Conservation (phyloP, 495 filamentous ascomycete species). For the Annulohypoxylon moriforme region DNA sequence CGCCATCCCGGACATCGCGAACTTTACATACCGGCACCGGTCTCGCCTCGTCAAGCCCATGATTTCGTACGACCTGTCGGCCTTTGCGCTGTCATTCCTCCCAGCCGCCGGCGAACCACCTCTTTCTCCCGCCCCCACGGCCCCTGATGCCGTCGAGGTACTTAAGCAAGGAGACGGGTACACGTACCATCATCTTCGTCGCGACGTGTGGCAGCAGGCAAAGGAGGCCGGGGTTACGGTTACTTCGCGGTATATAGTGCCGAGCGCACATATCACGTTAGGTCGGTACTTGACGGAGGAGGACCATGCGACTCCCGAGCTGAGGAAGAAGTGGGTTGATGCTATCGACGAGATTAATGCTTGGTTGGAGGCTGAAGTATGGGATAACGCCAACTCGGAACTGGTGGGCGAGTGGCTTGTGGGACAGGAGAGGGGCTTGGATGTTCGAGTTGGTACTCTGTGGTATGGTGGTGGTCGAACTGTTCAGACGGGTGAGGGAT, state of each 20-base stretch:
- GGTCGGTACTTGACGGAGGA: slow-evolving; percentile 76
- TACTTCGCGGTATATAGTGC: slow-evolving; percentile 82
- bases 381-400: slow-evolving; percentile 63
- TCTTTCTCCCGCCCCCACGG: slow-evolving; percentile 51
- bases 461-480: slow-evolving; percentile 88
- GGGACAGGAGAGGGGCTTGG: slow-evolving; percentile 79
- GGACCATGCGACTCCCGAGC: slow-evolving; percentile 58
- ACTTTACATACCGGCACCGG: slow-evolving; percentile 70
- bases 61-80: slow-evolving; percentile 84
- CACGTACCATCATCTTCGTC: slow-evolving; percentile 90
- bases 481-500: slow-evolving; percentile 71
- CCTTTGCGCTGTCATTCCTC: slow-evolving; percentile 85
- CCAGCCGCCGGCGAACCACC: slow-evolving; percentile 72
- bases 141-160: slow-evolving; percentile 41
- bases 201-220: slow-evolving; percentile 75
- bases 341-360: slow-evolving; percentile 80
- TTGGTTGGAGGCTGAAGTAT: slow-evolving; percentile 73
- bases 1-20: slow-evolving; percentile 63
- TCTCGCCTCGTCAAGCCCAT: slow-evolving; percentile 82
- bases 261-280: slow-evolving; percentile 88
- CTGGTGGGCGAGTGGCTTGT: slow-evolving; percentile 73
- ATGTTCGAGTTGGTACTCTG: slow-evolving; percentile 72
- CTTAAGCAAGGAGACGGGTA: slow-evolving; percentile 65
- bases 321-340: slow-evolving; percentile 68
- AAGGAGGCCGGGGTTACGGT: slow-evolving; percentile 68